These are phyloP conservation scores for Leishmania mexicana DNA, from an alignment of 208 protist species.

Conservation along the genomic window DNA sequence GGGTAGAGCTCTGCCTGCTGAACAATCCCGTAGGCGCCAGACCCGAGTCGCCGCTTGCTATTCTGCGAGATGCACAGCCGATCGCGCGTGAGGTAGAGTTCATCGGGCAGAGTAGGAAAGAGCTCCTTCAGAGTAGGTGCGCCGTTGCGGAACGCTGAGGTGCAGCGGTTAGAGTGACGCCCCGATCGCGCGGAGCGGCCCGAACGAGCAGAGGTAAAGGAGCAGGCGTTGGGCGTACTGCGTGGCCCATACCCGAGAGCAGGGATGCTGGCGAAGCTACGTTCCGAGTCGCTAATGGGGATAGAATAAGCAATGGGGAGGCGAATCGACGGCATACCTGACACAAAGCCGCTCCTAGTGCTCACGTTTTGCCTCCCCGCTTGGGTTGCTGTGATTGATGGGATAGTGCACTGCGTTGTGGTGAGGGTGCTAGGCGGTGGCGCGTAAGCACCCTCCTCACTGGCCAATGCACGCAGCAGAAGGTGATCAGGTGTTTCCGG, in stretches of 20 bases:
- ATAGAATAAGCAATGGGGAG: background rate
- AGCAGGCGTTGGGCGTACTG: constrained; percentile 22
- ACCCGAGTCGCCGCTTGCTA: constrained; percentile 33
- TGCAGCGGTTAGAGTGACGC: constrained; percentile 21
- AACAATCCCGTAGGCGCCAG: constrained; percentile 65
- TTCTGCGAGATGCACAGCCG: constrained; percentile 38
- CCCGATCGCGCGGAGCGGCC: constrained; percentile 24
- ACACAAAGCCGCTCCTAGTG: constrained; percentile 14
- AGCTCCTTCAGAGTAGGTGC: constrained; percentile 37
- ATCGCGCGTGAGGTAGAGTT: constrained; percentile 48
- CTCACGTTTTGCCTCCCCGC: background rate
- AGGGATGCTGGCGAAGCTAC: constrained; percentile 13
- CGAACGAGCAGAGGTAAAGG: constrained; percentile 24
- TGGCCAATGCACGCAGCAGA: background rate
- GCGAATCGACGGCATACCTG: constrained; percentile 21
- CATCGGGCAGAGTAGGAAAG: constrained; percentile 50
- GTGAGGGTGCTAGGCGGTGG: background rate
- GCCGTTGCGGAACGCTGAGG: constrained; percentile 11
- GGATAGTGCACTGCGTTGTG: constrained; percentile 4
- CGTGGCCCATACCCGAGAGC: constrained; percentile 24
- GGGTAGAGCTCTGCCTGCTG: constrained; percentile 69
- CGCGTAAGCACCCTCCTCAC: background rate
- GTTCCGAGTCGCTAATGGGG: constrained; percentile 14
- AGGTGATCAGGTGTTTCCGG: background rate
- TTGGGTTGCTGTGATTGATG: background rate